Evolutionary conservation across 2,329 filamentous ascomycete species (phyloP).

Genomic region (Fusarium gaditjirri): DNA sequence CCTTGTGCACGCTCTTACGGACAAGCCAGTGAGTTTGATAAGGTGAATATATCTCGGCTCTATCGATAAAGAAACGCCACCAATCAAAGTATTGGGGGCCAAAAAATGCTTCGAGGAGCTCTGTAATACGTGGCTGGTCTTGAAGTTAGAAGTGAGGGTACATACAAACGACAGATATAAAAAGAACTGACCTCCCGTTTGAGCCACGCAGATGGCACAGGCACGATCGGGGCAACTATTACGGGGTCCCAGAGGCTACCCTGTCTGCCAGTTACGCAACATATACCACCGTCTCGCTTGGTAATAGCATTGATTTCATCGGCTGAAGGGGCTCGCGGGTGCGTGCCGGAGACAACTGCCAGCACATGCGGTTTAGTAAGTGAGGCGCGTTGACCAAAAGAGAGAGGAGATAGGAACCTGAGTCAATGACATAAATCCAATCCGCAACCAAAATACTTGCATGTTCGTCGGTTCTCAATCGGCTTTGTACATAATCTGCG

Average conservation of each 20-base stretch:
- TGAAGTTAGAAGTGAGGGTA: accelerated
- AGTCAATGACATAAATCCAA: not conserved
- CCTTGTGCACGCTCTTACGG: accelerated
- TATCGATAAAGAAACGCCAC: not conserved
- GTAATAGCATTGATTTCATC: not conserved
- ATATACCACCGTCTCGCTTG: not conserved
- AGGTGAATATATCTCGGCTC: not conserved
- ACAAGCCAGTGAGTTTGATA: not conserved
- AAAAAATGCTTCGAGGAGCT: not conserved
- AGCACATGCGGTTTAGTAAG: accelerated
- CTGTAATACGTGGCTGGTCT: accelerated
- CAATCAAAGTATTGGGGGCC: not conserved
- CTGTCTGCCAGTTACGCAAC: accelerated
- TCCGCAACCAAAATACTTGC: not conserved
- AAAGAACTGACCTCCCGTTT: not conserved
- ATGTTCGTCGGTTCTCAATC: not conserved
- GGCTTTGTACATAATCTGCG: not conserved
- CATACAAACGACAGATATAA: not conserved
- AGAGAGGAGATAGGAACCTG: not conserved
- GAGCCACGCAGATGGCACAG: not conserved
- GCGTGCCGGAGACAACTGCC: not conserved
- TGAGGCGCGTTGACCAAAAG: accelerated
- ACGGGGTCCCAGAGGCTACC: not conserved
- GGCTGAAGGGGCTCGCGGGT: accelerated
- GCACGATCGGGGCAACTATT: not conserved